Evolutionary conservation across 495 filamentous ascomycete species (phyloP).

Genomic region (Cudoniella acicularis): DNA sequence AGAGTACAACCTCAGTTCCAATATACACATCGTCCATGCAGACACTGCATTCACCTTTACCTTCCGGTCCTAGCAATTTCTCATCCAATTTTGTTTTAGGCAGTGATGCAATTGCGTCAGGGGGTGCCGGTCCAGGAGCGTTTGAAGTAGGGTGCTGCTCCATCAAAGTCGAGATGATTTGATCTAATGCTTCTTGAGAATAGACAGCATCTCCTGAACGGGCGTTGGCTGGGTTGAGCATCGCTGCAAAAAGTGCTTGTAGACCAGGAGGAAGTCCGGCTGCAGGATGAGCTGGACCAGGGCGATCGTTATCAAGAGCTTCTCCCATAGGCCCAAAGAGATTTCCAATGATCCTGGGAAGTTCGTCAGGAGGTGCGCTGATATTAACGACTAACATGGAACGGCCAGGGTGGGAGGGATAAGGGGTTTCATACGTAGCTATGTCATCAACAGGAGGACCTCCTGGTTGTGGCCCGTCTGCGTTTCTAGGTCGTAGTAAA

Average conservation of each 20-base stretch:
- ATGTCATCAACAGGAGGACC: slow-evolving; percentile 20
- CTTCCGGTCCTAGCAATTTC: slow-evolving; percentile 59
- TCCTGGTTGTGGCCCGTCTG: slow-evolving; percentile 14
- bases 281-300: neutral
- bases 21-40: slow-evolving; percentile 85
- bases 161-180: slow-evolving; percentile 82
- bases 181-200: slow-evolving; percentile 84
- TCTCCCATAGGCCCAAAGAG: slow-evolving; percentile 18
- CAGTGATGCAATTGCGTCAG: slow-evolving; percentile 66
- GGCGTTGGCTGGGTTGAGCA: slow-evolving; percentile 56
- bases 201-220: slow-evolving; percentile 83
- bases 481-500: slow-evolving; percentile 11
- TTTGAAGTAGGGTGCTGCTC: slow-evolving; percentile 71
- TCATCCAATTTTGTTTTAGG: slow-evolving; percentile 64
- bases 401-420: slow-evolving; percentile 10
- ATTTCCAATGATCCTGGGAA: slow-evolving; percentile 22
- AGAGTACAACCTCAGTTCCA: slow-evolving; percentile 68
- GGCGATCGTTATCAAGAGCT: neutral
- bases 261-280: slow-evolving; percentile 22
- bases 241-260: slow-evolving; percentile 36
- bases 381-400: slow-evolving; percentile 18
- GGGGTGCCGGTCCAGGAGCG: slow-evolving; percentile 78
- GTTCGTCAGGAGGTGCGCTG: slow-evolving; percentile 23
- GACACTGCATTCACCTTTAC: slow-evolving; percentile 33
- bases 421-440: slow-evolving; percentile 24